Evolutionary conservation across 169 alveolate species (phyloP).

Genomic region (Cryptosporidium tyzzeri): DNA sequence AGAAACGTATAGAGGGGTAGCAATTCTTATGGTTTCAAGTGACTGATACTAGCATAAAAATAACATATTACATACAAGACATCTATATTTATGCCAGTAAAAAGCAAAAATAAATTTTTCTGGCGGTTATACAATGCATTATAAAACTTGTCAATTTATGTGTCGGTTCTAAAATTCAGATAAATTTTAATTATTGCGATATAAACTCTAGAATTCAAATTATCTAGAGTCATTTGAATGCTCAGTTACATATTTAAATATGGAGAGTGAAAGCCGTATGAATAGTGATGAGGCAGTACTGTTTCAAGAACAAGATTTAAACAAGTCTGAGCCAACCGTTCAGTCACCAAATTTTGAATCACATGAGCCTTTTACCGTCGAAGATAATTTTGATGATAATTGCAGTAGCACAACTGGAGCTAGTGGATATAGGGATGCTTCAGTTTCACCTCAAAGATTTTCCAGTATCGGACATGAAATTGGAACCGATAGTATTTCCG

Average conservation of each 20-base stretch:
- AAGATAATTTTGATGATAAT: conserved; percentile 66
- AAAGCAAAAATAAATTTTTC: conserved; percentile 24
- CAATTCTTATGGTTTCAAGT: conserved; percentile 42
- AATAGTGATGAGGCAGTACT: conserved; percentile 60
- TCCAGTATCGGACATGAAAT: conserved; percentile 4
- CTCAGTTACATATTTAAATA: conserved; percentile 33
- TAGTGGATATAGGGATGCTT: conserved; percentile 67
- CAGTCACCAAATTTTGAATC: conserved; percentile 75
- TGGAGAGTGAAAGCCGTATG: conserved; percentile 75
- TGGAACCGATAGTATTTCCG: background rate
- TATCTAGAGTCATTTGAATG: conserved; percentile 61
- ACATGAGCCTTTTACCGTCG: conserved; percentile 42
- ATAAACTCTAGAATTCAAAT: background rate
- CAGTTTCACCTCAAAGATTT: conserved; percentile 68
- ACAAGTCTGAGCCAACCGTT: conserved; percentile 27
- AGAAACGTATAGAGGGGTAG: conserved; percentile 76
- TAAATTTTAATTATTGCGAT: conserved; percentile 22
- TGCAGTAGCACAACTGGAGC: conserved; percentile 77
- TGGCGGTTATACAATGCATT: conserved; percentile 75
- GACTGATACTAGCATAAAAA: conserved; percentile 72
- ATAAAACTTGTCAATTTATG: conserved; percentile 76
- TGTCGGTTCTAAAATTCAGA: conserved; percentile 34
- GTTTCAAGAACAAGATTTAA: conserved; percentile 71
- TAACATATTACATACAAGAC: conserved; percentile 76
- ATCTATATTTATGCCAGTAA: conserved; percentile 74